A percentile compares a stretch with the other conserved stretches of the same genome.
These are phyloP conservation scores for Lasiodiplodia sp. DNA, from an alignment of 2,329 filamentous ascomycete species.

Conservation along the genomic window DNA sequence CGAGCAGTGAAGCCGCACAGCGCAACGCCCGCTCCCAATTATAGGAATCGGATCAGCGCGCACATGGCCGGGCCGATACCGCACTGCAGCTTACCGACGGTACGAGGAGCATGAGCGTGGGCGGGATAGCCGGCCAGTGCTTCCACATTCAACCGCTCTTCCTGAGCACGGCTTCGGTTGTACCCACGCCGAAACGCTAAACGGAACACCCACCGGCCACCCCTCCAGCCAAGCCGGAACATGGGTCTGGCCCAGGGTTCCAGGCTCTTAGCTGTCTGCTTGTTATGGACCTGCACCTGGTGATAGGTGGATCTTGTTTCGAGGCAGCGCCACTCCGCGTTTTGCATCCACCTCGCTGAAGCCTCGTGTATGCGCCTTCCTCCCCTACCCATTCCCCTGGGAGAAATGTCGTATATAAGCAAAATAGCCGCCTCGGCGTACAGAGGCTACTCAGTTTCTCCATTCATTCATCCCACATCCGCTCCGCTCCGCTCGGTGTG, in stretches of 20 bases:
- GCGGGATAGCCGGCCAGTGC: not conserved
- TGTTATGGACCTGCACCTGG: constrained; percentile 14
- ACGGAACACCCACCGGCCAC: not conserved
- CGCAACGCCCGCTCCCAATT: constrained; percentile 1
- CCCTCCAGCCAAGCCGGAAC: constrained; percentile 9
- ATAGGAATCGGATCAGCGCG: not conserved
- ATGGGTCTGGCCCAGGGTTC: constrained; percentile 8
- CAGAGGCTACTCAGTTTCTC: not conserved
- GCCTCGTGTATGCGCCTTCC: constrained; percentile 11
- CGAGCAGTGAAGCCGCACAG: constrained; percentile 6
- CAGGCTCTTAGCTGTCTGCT: constrained; percentile 19
- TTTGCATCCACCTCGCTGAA: constrained; percentile 10
- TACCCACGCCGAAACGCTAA: not conserved
- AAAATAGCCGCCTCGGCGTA: constrained; percentile 20
- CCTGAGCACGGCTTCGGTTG: not conserved
- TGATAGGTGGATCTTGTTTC: constrained; percentile 30
- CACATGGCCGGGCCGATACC: not conserved
- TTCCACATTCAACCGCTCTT: not conserved
- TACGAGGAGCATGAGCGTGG: not conserved
- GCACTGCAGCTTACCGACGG: not conserved
- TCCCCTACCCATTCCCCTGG: constrained; percentile 12
- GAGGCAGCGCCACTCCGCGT: constrained; percentile 20
- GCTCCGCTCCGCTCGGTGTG: not conserved
- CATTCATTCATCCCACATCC: constrained; percentile 9
- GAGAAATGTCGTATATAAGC: constrained; percentile 8